Conservation (phyloP, 163 green algal species). For the Scenedesmus sp. region DNA sequence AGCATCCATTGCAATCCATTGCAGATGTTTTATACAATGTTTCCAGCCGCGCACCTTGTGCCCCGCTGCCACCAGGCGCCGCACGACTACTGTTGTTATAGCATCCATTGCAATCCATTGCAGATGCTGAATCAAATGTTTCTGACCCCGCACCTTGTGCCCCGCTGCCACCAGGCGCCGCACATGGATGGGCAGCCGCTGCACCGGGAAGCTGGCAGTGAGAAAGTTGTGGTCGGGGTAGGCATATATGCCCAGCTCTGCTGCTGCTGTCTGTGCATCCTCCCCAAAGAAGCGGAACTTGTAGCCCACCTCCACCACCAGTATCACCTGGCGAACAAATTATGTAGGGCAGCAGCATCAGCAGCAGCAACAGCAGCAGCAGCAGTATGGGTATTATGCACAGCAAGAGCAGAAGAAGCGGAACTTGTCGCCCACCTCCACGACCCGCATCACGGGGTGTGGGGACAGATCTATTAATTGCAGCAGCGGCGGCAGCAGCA, state of each 20-base stretch:
- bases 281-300: constrained; percentile 8
- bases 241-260: constrained; percentile 67
- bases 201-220: constrained; percentile 81
- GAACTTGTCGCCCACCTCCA: too few relatives aligned
- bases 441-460: too few relatives aligned
- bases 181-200: constrained; percentile 88
- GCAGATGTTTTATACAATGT: neutral
- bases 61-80: constrained; percentile 60
- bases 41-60: constrained; percentile 71
- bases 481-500: too few relatives aligned
- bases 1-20: neutral
- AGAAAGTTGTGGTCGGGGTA: constrained; percentile 84
- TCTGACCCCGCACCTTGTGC: constrained; percentile 71
- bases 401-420: too few relatives aligned
- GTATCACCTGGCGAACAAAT: too few relatives aligned
- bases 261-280: constrained; percentile 80
- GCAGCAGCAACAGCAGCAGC: too few relatives aligned
- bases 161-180: constrained; percentile 86
- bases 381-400: too few relatives aligned
- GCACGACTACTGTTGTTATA: neutral
- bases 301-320: too few relatives aligned
- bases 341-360: too few relatives aligned
- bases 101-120: neutral
- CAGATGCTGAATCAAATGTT: neutral
- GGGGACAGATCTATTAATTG: too few relatives aligned